Evolutionary conservation across 23 red algal species (phyloP).

Genomic region (Agarophyton chilense): DNA sequence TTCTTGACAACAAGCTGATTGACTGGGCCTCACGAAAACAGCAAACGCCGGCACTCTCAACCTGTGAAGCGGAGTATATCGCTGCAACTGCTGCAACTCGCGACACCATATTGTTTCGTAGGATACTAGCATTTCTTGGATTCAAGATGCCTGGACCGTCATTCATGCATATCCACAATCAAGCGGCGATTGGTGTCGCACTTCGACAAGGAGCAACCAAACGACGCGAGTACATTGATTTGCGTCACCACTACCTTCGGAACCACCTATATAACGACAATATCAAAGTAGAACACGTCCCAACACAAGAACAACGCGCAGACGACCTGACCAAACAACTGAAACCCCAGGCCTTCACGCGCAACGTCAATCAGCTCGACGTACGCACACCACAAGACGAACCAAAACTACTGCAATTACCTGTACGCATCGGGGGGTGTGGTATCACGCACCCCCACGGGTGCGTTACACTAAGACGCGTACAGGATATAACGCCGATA

Average conservation of each 20-base stretch:
- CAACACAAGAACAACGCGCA: neutral
- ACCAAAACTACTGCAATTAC: neutral
- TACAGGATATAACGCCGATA: neutral
- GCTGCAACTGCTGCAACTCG: neutral
- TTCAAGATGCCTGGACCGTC: neutral
- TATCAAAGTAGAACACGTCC: neutral
- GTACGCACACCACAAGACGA: neutral
- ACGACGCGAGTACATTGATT: slow-evolving; percentile 25
- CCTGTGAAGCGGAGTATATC: slow-evolving; percentile 18
- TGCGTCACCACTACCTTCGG: slow-evolving; percentile 11
- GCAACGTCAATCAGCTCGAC: neutral
- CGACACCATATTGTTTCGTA: neutral
- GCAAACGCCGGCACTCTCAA: slow-evolving; percentile 4
- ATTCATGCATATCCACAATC: neutral
- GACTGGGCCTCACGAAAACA: slow-evolving; percentile 2
- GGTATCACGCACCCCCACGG: neutral
- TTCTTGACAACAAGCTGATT: neutral
- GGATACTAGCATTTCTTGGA: neutral
- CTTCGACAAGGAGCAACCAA: neutral
- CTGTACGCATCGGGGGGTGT: neutral
- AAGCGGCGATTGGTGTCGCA: neutral
- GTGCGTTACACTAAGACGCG: neutral
- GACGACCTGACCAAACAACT: neutral
- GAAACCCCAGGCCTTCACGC: neutral
- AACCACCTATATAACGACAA: neutral